Percentiles rank a stretch among this genome's conserved stretches.
Evolutionary conservation across 176 grass and related monocot genomes (phyloP).

Genomic region (Oryza glumipatula): DNA sequence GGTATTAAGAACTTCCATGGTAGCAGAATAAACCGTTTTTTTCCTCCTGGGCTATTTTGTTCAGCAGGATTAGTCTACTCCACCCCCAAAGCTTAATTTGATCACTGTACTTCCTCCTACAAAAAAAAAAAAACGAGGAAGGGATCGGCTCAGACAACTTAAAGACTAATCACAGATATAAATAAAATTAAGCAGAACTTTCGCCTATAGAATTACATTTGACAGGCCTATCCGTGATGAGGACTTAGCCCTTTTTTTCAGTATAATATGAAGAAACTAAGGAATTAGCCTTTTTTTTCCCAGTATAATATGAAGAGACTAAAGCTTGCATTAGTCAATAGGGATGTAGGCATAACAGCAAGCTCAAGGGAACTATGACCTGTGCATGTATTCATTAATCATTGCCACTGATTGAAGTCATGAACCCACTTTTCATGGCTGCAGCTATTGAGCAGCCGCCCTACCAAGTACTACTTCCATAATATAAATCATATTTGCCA

Average conservation of each 20-base stretch:
- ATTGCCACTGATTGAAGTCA: not conserved
- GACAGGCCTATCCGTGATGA: not conserved
- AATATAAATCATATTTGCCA: conserved; percentile 21
- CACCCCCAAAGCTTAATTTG: not conserved
- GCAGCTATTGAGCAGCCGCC: conserved; percentile 30
- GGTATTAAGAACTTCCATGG: conserved; percentile 45
- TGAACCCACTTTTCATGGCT: conserved; percentile 14
- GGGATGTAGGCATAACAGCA: not conserved
- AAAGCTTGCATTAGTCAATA: not conserved
- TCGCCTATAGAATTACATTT: not conserved
- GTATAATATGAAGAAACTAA: not conserved
- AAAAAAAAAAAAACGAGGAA: not conserved
- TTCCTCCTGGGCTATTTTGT: conserved; percentile 16
- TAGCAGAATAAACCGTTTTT: conserved; percentile 2
- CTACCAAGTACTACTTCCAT: conserved; percentile 17
- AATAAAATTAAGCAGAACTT: conserved; percentile 8
- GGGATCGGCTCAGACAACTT: conserved; percentile 7
- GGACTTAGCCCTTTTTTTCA: not conserved
- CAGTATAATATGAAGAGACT: not conserved
- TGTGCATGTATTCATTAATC: conserved; percentile 13
- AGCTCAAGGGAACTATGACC: not conserved
- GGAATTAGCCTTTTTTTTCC: no score
- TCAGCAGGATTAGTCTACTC: conserved; percentile 12
- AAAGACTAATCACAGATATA: not conserved
- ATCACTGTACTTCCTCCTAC: conserved; percentile 25